Percentiles rank a stretch among this genome's conserved stretches.
phyloP scores from a whole-genome alignment of 768 basidiomycete species.

The Chalciporus pseudorubinellus region DNA sequence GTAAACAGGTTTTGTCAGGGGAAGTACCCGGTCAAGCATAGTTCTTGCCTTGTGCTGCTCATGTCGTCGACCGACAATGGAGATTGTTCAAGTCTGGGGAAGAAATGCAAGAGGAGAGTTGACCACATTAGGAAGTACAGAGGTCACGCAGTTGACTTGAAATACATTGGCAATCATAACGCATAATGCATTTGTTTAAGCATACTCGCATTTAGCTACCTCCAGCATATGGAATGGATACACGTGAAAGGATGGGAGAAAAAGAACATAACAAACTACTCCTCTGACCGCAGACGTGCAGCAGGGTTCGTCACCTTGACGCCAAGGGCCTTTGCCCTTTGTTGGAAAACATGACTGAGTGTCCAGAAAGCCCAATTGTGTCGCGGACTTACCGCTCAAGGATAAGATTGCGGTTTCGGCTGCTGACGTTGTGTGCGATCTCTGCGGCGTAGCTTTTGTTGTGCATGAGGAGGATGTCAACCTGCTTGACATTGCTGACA shows the following conservation, averaged over 20 bases:
- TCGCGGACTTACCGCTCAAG: conserved; percentile 66
- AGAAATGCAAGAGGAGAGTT: conserved; percentile 12
- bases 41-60: conserved; percentile 27
- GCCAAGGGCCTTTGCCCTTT: conserved; percentile 78
- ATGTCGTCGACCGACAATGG: conserved; percentile 18
- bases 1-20: background rate
- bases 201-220: conserved; percentile 50
- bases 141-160: background rate
- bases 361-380: background rate
- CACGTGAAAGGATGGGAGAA: conserved; percentile 35
- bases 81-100: conserved; percentile 13
- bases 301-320: conserved; percentile 94
- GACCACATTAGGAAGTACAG: conserved; percentile 27
- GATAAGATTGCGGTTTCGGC: conserved; percentile 90
- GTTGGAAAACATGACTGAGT: conserved; percentile 9
- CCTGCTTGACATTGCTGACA: conserved; percentile 89
- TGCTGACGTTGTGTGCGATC: conserved; percentile 94
- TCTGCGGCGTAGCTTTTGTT: conserved; percentile 95
- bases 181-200: conserved; percentile 30
- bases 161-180: conserved; percentile 5
- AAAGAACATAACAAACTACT: conserved; percentile 52
- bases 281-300: conserved; percentile 93
- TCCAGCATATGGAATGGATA: conserved; percentile 53
- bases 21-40: background rate
- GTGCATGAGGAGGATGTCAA: conserved; percentile 97